phyloP scores from a whole-genome alignment of 1,284 basidiomycete species.

The Microbotryum saponariae region DNA sequence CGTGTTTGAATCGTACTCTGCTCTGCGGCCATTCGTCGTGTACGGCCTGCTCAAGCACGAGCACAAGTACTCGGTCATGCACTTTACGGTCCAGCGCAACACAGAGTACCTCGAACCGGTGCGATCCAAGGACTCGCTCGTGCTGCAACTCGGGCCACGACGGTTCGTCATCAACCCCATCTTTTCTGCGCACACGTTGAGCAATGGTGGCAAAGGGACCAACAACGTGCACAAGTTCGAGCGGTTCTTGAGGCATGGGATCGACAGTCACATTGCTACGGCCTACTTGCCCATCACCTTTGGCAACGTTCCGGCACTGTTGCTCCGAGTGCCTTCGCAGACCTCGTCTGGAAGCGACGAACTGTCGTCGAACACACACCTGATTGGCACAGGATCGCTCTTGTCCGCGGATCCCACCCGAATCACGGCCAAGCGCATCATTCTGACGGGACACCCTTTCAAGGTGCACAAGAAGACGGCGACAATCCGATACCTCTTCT shows the following conservation, averaged over 20 bases:
- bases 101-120: slow-evolving; percentile 87
- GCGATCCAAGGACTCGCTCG: slow-evolving; percentile 83
- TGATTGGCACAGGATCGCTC: slow-evolving; percentile 87
- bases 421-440: slow-evolving; percentile 82
- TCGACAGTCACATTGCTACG: slow-evolving; percentile 66
- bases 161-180: slow-evolving; percentile 76
- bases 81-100: slow-evolving; percentile 89
- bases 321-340: slow-evolving; percentile 33
- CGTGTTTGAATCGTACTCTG: slow-evolving; percentile 44
- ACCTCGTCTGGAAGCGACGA: slow-evolving; percentile 28
- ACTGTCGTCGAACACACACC: slow-evolving; percentile 41
- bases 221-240: slow-evolving; percentile 99
- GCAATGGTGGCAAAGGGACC: slow-evolving; percentile 76
- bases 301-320: slow-evolving; percentile 47
- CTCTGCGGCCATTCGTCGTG: slow-evolving; percentile 56
- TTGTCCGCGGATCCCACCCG: slow-evolving; percentile 83
- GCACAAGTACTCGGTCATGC: slow-evolving; percentile 88
- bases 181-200: slow-evolving; percentile 77
- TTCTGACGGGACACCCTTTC: slow-evolving; percentile 92
- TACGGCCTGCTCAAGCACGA: slow-evolving; percentile 89
- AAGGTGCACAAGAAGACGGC: slow-evolving; percentile 97
- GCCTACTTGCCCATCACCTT: slow-evolving; percentile 84
- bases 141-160: slow-evolving; percentile 82
- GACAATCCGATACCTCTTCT: slow-evolving; percentile 98
- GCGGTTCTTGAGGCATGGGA: slow-evolving; percentile 68